Base-by-base conservation (phyloP, 768 basidiomycete species). In the Tubosaeta sp. region DNA sequence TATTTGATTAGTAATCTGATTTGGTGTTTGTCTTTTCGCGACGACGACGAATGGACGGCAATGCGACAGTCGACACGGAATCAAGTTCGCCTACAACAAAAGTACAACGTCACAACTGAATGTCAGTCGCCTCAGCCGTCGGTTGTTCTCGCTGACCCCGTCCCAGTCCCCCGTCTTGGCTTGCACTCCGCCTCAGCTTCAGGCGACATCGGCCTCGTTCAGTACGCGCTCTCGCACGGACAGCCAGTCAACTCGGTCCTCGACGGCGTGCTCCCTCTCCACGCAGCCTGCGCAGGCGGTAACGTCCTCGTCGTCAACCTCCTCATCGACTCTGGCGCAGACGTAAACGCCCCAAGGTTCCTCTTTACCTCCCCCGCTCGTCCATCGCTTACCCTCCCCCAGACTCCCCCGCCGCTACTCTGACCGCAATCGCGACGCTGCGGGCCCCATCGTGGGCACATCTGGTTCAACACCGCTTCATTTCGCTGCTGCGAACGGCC, bases 211-310 rank as follows among this genome's bases (percentile, higher is more conserved):
- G 95, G 92, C 5, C 85, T 95, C 55, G 94, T 92, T 53, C 86
- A 88, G 66, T 97, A 92, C 68, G 97, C 97, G 2, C 78, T 99
- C 22, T 83, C 85, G 3, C 87, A 95, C 61, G 95, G 95, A 8
- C 97, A 98, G 63, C 95, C 97, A 10, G 84, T 95, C 70, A 97
- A 99, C 70, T 90, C 93, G 5, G 91, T 97, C 31, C 81, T 97
- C 48, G 91, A 95, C 65, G 97, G 97, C 33, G 89, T 99, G 4
- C 83, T 97, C n/a, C 95, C 97, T 4, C 78, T 99, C 9, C 97
- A 99, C 65, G 95, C 93, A 4, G 97, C 95, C 2, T 90, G 85
- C 59, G 88, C 92, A 0, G 91, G 91, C 22, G 97, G 97, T 2
- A 90, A 83, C 64, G 90, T 88, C 51, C 80, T 85, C 52, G 89